Evolutionary conservation across 2,329 filamentous ascomycete genomes (phyloP).

Genomic region (Cladophialophora immunda): DNA sequence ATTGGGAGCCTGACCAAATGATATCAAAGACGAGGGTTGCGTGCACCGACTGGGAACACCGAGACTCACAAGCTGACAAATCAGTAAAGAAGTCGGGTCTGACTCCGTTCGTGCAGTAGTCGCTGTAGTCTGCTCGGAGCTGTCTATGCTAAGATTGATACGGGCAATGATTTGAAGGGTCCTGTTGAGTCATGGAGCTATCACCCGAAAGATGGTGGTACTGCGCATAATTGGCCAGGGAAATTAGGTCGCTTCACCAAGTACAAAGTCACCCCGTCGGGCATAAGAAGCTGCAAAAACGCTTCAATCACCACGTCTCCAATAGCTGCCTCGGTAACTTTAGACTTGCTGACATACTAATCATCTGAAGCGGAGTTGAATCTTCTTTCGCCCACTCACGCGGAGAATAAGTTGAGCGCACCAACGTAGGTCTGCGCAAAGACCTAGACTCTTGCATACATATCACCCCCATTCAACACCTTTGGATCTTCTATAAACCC

Average conservation of each 20-base stretch:
- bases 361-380: background rate
- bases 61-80: background rate
- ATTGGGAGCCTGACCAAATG: background rate
- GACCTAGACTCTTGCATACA: background rate
- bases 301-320: background rate
- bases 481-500: too few relatives aligned
- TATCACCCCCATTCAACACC: background rate
- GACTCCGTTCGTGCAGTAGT: background rate
- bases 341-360: background rate
- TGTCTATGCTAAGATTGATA: background rate
- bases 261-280: too few relatives aligned
- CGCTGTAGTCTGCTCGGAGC: background rate
- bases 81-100: background rate
- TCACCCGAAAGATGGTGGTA: too few relatives aligned
- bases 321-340: background rate
- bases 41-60: background rate
- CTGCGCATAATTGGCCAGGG: too few relatives aligned
- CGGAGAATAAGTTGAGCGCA: background rate
- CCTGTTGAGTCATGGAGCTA: background rate
- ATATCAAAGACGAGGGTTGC: background rate
- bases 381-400: too few relatives aligned
- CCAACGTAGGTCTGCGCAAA: background rate
- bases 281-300: background rate
- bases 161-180: background rate
- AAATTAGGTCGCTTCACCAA: too few relatives aligned